Evolutionary conservation across 768 basidiomycete genomes (phyloP), one percentile per base, ranked within the genome.

Genomic region (Suillus hirtellus): DNA sequence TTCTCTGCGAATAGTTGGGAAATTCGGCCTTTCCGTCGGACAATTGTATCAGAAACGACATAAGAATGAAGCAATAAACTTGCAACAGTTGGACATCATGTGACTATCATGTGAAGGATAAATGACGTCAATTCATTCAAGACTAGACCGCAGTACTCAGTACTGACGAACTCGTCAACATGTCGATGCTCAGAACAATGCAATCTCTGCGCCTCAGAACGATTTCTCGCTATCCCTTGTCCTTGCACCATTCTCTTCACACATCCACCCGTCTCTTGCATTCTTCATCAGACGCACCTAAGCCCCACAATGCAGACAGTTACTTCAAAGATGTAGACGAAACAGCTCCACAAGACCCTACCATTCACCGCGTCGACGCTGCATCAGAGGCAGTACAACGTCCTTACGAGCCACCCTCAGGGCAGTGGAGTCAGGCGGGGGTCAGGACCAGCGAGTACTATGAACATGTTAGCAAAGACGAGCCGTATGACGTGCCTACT

Each of bases 321-420:
- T 85, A 85, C 71, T 74, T 73, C 52, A 82, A 84, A 64, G 83
- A 85, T 42, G 70, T 77, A 40, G 84, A 85, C 68, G 71, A 76
- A 24, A 77, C 78, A 1, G 79, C 82, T 4, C 78, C 81, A 1
- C 62, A 71, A 1, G 77, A 81, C 56, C 63, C 77, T n/a, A 76
- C 70, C 6, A 73, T 82, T 59, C 79, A 83, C 71, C 73, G 78
- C n/a, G 78, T 86, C 38, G 84, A 85, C 59, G 71, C 80, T 1
- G 65, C 71, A 4, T 80, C 80, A 3, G 79, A 82, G 56, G 72
- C 72, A 2, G 80, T 76, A 0, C 79, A 84, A 68, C 78, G 78
- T 42, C 82, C 85, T 3, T 76, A 83, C 62, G 84, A 86, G 61
- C 74, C 81, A 2, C 81, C 82, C 8, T 79, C 82, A 4, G 80